These are phyloP conservation scores for Trichocomaceae sp. DNA, from an alignment of 2,329 filamentous ascomycete species.

Conservation along the genomic window DNA sequence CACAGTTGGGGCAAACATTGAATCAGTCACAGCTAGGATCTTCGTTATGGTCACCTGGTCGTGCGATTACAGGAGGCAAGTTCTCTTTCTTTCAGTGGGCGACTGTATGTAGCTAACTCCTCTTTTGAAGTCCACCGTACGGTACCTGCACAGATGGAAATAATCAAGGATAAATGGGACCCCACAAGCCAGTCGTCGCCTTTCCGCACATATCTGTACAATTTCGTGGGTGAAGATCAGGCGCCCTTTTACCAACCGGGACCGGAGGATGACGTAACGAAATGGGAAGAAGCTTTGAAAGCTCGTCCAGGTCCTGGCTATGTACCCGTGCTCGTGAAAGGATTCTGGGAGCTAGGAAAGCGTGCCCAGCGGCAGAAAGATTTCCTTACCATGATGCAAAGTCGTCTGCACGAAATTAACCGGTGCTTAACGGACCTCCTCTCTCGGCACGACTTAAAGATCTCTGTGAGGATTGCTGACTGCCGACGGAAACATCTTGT, in stretches of 20 bases:
- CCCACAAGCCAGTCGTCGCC: constrained; percentile 46
- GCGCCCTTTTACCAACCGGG: constrained; percentile 57
- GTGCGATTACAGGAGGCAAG: constrained; percentile 38
- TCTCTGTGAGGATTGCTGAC: constrained; percentile 53
- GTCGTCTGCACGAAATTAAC: constrained; percentile 59
- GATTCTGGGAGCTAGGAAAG: constrained; percentile 54
- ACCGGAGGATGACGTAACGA: constrained; percentile 51
- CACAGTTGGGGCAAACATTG: constrained; percentile 37
- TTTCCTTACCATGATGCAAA: constrained; percentile 52
- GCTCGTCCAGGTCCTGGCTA: constrained; percentile 52
- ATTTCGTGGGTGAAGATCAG: constrained; percentile 52
- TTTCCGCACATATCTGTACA: constrained; percentile 59
- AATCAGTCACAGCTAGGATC: constrained; percentile 31
- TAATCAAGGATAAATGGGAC: constrained; percentile 59
- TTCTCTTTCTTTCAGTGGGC: constrained; percentile 4
- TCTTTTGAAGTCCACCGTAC: constrained; percentile 49
- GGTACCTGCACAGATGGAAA: constrained; percentile 53
- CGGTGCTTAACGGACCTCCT: constrained; percentile 53
- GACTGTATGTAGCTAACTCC: constrained; percentile 9
- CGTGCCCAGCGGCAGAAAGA: constrained; percentile 53
- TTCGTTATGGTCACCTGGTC: constrained; percentile 39
- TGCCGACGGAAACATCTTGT: constrained; percentile 54
- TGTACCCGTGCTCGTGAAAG: constrained; percentile 55
- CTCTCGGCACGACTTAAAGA: constrained; percentile 54
- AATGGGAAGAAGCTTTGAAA: constrained; percentile 59